Conservation (phyloP, 1,284 basidiomycete species). For the Malassezia globosa region DNA sequence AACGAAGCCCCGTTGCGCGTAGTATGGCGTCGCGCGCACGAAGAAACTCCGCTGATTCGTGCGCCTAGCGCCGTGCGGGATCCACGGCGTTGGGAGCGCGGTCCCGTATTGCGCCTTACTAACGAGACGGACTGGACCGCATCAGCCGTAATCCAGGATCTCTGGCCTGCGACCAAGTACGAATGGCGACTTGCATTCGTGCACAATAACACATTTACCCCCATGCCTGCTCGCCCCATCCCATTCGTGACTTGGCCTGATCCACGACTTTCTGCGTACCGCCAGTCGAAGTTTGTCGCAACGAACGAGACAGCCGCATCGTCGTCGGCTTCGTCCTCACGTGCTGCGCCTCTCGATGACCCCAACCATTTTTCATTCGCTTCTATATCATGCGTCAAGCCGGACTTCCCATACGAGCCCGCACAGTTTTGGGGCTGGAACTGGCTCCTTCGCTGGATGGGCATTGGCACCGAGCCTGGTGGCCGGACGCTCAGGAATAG, state of each 20-base stretch:
- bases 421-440: conserved; percentile 45
- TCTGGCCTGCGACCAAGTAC: conserved; percentile 63
- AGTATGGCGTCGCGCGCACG: conserved; percentile 19
- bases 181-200: conserved; percentile 55
- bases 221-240: conserved; percentile 19
- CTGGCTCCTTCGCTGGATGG: conserved; percentile 28
- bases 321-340: conserved; percentile 13
- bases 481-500: conserved; percentile 45
- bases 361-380: conserved; percentile 45
- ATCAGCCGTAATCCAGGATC: conserved; percentile 54
- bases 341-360: conserved; percentile 29
- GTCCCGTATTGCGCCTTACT: conserved; percentile 30
- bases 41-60: conserved; percentile 10
- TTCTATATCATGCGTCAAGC: conserved; percentile 43
- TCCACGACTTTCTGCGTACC: conserved; percentile 35
- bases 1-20: conserved; percentile 30
- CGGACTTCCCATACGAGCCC: conserved; percentile 44
- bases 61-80: conserved; percentile 19
- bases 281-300: conserved; percentile 21
- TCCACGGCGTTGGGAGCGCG: conserved; percentile 41
- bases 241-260: conserved; percentile 54
- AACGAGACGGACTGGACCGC: conserved; percentile 58
- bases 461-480: conserved; percentile 29
- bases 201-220: conserved; percentile 20
- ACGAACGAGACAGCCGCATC: not conserved